Percentiles rank a stretch among this genome's conserved stretches.
Conservation (phyloP, 371 early-diverging fungal species). For the Circinella minor region DNA sequence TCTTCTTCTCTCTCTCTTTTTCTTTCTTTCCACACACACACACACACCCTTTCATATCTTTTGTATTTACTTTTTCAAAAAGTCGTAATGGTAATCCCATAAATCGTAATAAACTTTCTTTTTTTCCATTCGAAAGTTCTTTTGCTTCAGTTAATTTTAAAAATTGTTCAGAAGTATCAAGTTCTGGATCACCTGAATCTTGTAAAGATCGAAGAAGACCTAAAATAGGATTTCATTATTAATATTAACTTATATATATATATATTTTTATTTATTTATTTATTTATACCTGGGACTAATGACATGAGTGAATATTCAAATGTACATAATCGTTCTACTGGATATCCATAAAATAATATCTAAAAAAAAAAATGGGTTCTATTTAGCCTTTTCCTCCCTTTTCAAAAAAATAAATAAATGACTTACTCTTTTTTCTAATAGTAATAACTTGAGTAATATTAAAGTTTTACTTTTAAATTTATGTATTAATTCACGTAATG, state of each 20-base stretch:
- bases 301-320: constrained; percentile 82
- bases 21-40: too few relatives aligned
- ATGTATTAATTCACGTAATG: constrained; percentile 72
- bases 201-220: constrained; percentile 64
- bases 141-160: constrained; percentile 37
- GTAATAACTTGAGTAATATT: constrained; percentile 72
- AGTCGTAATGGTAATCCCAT: constrained; percentile 74
- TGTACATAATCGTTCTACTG: constrained; percentile 79
- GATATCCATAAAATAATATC: constrained; percentile 83
- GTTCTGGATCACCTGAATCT: constrained; percentile 67
- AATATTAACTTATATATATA: neutral
- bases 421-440: constrained; percentile 72
- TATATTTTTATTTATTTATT: neutral
- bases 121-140: constrained; percentile 39
- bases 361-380: constrained; percentile 21
- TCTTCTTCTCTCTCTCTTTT: too few relatives aligned
- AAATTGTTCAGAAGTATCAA: constrained; percentile 38
- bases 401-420: too few relatives aligned
- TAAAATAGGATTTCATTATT: neutral
- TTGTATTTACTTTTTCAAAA: constrained; percentile 65
- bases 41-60: too few relatives aligned
- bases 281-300: constrained; percentile 60
- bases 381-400: neutral
- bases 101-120: constrained; percentile 55
- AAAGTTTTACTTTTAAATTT: constrained; percentile 79